Percentiles rank a stretch among this genome's conserved stretches.
Evolutionary conservation across 2,329 filamentous ascomycete species (phyloP).

Genomic region (Scytalidium sp.): DNA sequence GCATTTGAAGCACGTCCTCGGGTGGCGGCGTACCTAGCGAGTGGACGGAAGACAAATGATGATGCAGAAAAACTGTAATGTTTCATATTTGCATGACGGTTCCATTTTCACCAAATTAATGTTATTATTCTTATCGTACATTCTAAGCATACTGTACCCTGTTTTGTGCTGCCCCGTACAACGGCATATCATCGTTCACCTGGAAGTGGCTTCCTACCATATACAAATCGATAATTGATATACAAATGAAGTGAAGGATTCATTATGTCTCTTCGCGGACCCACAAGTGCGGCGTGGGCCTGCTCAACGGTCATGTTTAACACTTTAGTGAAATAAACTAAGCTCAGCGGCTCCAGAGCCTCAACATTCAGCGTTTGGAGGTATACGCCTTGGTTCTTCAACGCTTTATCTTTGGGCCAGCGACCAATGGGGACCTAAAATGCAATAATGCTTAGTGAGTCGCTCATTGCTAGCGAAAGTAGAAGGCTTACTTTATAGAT

Average conservation of each 20-base stretch:
- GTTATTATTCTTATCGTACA: no score
- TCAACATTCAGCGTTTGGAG: constrained; percentile 12
- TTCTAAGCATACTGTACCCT: no score
- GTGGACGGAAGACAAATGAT: neutral
- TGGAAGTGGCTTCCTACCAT: constrained; percentile 22
- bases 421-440: constrained; percentile 32
- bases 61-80: no score
- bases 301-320: constrained; percentile 9
- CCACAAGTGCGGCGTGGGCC: constrained; percentile 8
- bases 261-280: constrained; percentile 9
- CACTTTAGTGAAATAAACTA: constrained; percentile 12
- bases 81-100: no score
- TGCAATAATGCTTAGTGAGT: neutral
- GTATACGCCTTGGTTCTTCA: constrained; percentile 34
- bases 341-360: constrained; percentile 9
- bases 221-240: constrained; percentile 11
- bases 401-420: constrained; percentile 32
- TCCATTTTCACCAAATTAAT: no score
- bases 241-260: constrained; percentile 12
- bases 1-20: neutral
- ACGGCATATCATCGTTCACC: neutral
- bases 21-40: neutral
- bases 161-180: no score
- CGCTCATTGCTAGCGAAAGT: neutral
- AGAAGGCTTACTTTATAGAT: constrained; percentile 7